A percentile compares a stretch with the other conserved stretches of the same genome.
These are phyloP conservation scores for Staphylotrichum longicolle DNA, from an alignment of 495 filamentous ascomycete species.

Conservation along the genomic window DNA sequence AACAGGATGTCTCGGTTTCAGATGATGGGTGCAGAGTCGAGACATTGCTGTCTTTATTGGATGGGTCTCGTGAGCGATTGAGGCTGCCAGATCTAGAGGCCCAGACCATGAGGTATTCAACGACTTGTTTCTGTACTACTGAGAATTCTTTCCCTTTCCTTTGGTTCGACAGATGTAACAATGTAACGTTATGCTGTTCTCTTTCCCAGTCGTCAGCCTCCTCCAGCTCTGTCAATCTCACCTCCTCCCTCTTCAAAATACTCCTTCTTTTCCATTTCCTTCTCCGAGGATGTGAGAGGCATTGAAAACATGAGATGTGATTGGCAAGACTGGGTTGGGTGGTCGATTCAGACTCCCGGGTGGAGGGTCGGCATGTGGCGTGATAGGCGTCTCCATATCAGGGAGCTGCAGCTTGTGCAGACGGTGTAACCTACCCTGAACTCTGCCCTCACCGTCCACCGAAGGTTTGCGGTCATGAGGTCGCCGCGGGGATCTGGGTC, in stretches of 20 bases:
- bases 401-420: constrained; percentile 11
- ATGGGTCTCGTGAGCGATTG: too few species aligned
- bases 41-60: neutral
- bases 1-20: neutral
- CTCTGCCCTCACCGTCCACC: constrained; percentile 25
- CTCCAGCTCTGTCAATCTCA: too few species aligned
- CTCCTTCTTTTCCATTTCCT: neutral
- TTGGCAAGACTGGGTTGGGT: neutral
- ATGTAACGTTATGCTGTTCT: too few species aligned
- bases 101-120: too few species aligned
- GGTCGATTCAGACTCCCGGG: neutral
- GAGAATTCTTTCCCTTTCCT: too few species aligned
- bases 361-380: constrained; percentile 11
- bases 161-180: too few species aligned
- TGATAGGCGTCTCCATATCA: constrained; percentile 6
- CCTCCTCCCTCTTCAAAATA: too few species aligned
- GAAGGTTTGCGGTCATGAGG: constrained; percentile 26
- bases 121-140: too few species aligned
- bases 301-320: too few species aligned
- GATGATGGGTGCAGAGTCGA: neutral
- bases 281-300: too few species aligned
- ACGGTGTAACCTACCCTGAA: constrained; percentile 11
- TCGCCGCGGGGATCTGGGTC: constrained; percentile 11
- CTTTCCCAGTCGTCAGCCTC: too few species aligned
- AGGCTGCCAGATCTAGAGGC: too few species aligned